Evolutionary conservation across 2,329 filamentous ascomycete species (phyloP).

Genomic region (Penicillium concentricum): DNA sequence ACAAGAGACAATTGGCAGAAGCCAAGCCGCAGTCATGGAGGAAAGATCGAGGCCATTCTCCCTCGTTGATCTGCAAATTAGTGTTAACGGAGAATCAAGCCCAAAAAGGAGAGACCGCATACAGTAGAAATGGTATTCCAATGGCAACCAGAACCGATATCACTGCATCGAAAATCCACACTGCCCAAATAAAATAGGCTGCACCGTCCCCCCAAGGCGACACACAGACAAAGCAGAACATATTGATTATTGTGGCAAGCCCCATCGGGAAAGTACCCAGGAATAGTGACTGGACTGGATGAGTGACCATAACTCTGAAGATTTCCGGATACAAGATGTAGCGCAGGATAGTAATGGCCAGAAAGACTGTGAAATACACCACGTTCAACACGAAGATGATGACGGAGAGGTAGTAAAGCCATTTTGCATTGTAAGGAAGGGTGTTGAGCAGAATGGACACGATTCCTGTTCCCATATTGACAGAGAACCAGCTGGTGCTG

Average conservation of each 20-base stretch:
- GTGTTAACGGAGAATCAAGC: no score
- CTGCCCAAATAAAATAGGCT: conserved; percentile 54
- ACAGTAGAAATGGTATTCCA: conserved; percentile 59
- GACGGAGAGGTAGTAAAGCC: conserved; percentile 42
- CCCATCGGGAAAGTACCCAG: conserved; percentile 69
- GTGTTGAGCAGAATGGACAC: conserved; percentile 40
- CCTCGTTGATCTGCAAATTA: no score
- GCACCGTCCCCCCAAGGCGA: conserved; percentile 60
- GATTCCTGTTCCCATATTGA: conserved; percentile 46
- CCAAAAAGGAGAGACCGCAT: conserved; percentile 14
- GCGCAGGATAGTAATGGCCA: conserved; percentile 53
- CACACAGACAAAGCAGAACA: conserved; percentile 61
- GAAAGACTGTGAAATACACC: no score
- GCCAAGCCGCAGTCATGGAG: conserved; percentile 64
- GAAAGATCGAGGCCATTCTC: conserved; percentile 36
- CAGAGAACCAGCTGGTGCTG: conserved; percentile 39
- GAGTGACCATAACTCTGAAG: conserved; percentile 64
- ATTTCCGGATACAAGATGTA: conserved; percentile 66
- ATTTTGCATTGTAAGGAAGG: conserved; percentile 37
- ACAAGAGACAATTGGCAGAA: conserved; percentile 66
- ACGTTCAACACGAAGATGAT: conserved; percentile 39
- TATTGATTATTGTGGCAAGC: conserved; percentile 66
- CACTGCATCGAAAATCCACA: conserved; percentile 59
- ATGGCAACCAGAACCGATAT: conserved; percentile 56
- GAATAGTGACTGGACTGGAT: conserved; percentile 68